phyloP scores from a whole-genome alignment of 306 rosid species.

The Mimosa pudica region DNA sequence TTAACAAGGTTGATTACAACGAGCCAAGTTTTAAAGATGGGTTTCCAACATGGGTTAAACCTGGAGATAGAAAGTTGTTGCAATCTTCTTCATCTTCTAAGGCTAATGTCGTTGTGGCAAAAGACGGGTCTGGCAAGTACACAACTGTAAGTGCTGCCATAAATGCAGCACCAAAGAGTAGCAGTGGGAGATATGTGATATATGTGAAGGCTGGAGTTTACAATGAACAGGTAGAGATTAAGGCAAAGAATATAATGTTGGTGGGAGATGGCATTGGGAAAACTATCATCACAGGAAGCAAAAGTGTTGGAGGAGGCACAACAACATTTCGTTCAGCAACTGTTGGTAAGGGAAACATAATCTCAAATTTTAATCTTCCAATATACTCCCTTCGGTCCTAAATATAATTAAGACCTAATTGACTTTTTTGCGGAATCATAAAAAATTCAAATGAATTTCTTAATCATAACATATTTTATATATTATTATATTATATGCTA shows the following conservation, averaged over 20 bases:
- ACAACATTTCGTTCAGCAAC: constrained; percentile 68
- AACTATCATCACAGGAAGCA: constrained; percentile 64
- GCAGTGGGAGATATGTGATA: constrained; percentile 54
- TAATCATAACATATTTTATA: no score
- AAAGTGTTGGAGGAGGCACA: constrained; percentile 68
- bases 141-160: constrained; percentile 51
- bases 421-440: no score
- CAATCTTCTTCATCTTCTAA: constrained; percentile 34
- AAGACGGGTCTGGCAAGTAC: constrained; percentile 59
- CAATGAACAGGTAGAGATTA: constrained; percentile 57
- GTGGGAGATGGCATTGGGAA: constrained; percentile 64
- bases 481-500: no score
- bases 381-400: no score
- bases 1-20: constrained; percentile 15
- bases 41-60: constrained; percentile 58
- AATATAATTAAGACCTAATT: no score
- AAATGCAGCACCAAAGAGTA: constrained; percentile 35
- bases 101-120: constrained; percentile 57
- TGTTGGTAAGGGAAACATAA: constrained; percentile 45
- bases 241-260: constrained; percentile 50
- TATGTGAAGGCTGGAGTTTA: constrained; percentile 61
- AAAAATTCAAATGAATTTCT: no score
- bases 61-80: constrained; percentile 56
- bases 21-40: constrained; percentile 35
- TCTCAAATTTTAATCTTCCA: background rate